These are phyloP conservation scores for Boletus rubescentipes DNA, from an alignment of 768 basidiomycete species.

Conservation along the genomic window DNA sequence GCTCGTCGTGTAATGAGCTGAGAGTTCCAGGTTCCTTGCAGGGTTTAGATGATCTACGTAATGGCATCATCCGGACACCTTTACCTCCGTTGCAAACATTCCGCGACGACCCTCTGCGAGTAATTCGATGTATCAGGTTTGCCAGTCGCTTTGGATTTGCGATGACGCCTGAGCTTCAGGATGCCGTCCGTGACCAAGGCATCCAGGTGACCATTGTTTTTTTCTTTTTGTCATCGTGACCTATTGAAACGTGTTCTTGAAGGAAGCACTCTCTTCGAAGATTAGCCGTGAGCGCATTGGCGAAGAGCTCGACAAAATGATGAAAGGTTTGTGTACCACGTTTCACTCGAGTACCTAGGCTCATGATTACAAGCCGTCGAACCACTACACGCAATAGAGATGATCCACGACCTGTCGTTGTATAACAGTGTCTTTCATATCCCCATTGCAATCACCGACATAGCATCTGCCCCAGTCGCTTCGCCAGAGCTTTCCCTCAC, in stretches of 20 bases:
- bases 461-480: slow-evolving; percentile 45
- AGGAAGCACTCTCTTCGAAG: slow-evolving; percentile 72
- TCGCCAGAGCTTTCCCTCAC: slow-evolving; percentile 46
- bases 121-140: slow-evolving; percentile 90
- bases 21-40: slow-evolving; percentile 29
- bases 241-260: not conserved
- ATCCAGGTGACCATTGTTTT: slow-evolving; percentile 53
- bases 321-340: slow-evolving; percentile 57
- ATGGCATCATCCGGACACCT: slow-evolving; percentile 85
- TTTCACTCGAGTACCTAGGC: not conserved
- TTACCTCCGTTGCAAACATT: slow-evolving; percentile 86
- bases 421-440: slow-evolving; percentile 67
- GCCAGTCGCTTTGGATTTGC: slow-evolving; percentile 86
- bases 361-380: slow-evolving; percentile 54
- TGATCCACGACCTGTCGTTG: slow-evolving; percentile 74
- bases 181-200: slow-evolving; percentile 55
- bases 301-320: slow-evolving; percentile 92
- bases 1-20: slow-evolving; percentile 2
- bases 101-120: slow-evolving; percentile 88
- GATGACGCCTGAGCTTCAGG: slow-evolving; percentile 64
- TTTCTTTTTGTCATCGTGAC: not conserved
- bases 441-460: slow-evolving; percentile 41
- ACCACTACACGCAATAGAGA: slow-evolving; percentile 68
- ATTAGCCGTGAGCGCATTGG: slow-evolving; percentile 91
- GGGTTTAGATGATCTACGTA: slow-evolving; percentile 82